Evolutionary conservation across 2,329 filamentous ascomycete genomes (phyloP), one percentile per base, ranked within the genome.

Genomic region (Hymenoscyphus fructigenus): DNA sequence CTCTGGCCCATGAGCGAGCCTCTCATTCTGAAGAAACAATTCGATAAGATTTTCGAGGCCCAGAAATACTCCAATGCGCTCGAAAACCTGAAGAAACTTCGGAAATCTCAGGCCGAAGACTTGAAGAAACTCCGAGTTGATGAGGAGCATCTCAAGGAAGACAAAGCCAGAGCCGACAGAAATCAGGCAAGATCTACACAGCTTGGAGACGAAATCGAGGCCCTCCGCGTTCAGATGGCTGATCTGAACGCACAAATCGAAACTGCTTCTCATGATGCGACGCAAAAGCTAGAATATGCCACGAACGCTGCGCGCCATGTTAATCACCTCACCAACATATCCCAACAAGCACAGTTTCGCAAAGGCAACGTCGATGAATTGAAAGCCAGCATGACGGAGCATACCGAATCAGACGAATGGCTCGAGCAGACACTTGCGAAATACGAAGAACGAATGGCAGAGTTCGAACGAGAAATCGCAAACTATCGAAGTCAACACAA

Each of bases 21-120:
- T 0, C 82, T 86, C 0, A 87, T 86, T 0, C 81, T 99, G 60
- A 99, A 99, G 79, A 96, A 96, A 77, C 90, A 89, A 61, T 99
- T 99, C 66, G 95, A 99, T 75, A 92, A 97, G 75, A 99, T 99
- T 12, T 99, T 99, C 71, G 95, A 98, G 78, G 95, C 95, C 1
- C 83, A 92, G 78, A 97, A 97, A 76, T 99, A 98, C 78, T 97
- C 93, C 38, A 97, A 97, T 74, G 95, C 93, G 20, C 96, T 99
- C 66, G 93, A 97, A 57, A 97, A 96, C 76, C 91, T 99, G 75
- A 97, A 96, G 75, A 77, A 88, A 10, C 82, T 98, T 59, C 85
- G 90, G 47, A 99, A 98, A 79, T 90, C 88, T 69, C 89, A 96
- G 69, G 90, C 88, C 41, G 88, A 91, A 68, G 85, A 94, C 67